Evolutionary conservation across 75 land plant genomes (phyloP), one percentile per base, ranked within the genome.

Genomic region (Selaginella moellendorffii): DNA sequence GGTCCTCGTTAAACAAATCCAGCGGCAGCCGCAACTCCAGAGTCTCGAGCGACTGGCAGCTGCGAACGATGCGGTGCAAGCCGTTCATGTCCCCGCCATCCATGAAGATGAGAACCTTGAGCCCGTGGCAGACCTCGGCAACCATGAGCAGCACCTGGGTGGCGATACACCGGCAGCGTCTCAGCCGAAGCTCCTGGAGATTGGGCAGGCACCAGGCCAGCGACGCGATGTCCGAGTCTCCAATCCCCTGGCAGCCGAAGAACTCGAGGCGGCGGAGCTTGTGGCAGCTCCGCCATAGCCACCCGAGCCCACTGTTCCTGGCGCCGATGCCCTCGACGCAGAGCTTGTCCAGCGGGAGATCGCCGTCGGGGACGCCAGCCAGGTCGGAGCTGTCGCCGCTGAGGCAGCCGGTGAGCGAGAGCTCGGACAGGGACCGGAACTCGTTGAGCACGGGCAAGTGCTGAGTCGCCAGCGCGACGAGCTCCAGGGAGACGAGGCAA

Each of bases 11-110:
- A 58, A 72, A 62, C 21, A 86, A 76, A 75, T 86, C 90, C n/a
- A 86, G 78, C 1, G 90, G 87, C 18, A 83, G 77, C 31, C 90
- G 66, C 42, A 83, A 67, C 62, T 83, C 90, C 12, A 86, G 64
- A 28, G 27, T 63, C 28, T 67, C 59, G 30, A 86, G 67, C 21
- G 65, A 26, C 53, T 67, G 31, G 46, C 72, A 66, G 58, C 76
- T 64, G 2, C 26, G 30, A 24, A 23, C 31, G 18, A 86, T 62
- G 67, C 77, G 70, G 9, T 61, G 61, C 31, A 86, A 76, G 21
- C 82, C 78, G 24, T 81, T 78, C 17, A 71, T 69, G 36, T 75
- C 75, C 8, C 87, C 84, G 26, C 90, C 90, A 65, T 86, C 90
- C 72, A 83, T 76, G 20, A 86, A 65, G 59, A 77, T 60, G 1